Evolutionary conservation across 495 filamentous ascomycete species (phyloP), one percentile per base, ranked within the genome.

Genomic region (Bombardia bombarda): DNA sequence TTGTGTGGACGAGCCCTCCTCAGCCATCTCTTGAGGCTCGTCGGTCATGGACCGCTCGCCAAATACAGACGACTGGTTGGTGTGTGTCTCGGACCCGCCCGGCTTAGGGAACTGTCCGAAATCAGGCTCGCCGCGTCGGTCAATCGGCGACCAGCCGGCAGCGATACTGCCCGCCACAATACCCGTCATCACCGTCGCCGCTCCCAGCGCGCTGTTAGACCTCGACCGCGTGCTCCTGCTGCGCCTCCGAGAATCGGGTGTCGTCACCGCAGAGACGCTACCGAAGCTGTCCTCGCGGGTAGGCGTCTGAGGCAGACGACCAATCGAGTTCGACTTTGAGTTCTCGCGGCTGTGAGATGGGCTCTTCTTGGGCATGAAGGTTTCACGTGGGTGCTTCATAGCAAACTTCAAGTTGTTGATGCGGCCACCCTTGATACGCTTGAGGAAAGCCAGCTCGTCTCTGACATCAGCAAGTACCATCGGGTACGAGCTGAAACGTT

Each of bases 381-480:
- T 75, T 56, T 93, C 80, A 25, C 75, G 73, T 7, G 88, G 86
- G 60, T 94, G 80, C 53, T 83, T 74, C 32, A 95, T 73, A 49
- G 82, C 85, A 62, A 94, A 93, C 53, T 82, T 86, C 48, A 97
- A 74, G 47, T 86, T 79, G 61, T 83, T 89, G 36, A 98, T 65
- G 43, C 92, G 87, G 22, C 93, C 93, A 47, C 92, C 93, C 53
- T 89, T 90, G 49, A 96, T 73, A 49, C 75, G 86, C 70, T 89
- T 95, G 57, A 98, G 73, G 69, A 94, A 96, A 28, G 77, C 77
- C 34, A 94, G 73, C 52, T 94, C 83, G 51, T 90, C 83, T 21
- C 80, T 69, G 45, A 94, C 84, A 31, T 87, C 84, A 68, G 80
- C 60, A 73, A 80, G 55, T 51, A 84, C 66, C 73, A 86, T 64